Conservation (phyloP, 768 basidiomycete genomes). For the Lactifluus pinguis region DNA sequence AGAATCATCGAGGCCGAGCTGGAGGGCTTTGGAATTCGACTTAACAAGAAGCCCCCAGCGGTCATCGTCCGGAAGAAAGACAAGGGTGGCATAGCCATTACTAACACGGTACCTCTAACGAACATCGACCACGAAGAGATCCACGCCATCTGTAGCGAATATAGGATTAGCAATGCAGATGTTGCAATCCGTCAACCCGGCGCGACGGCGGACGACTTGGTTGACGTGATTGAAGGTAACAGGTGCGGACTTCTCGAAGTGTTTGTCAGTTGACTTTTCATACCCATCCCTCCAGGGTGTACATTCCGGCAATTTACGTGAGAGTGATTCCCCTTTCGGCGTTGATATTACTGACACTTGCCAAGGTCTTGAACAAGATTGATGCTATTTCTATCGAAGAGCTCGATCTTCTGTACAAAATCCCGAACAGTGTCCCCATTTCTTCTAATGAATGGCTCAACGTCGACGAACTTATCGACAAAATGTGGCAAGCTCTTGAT, state of each 20-base stretch:
- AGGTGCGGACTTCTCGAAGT: conserved; percentile 37
- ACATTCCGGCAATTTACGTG: conserved; percentile 88
- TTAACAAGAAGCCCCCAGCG: conserved; percentile 91
- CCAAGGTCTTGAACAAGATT: conserved; percentile 82
- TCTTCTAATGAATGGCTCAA: conserved; percentile 95
- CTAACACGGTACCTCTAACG: conserved; percentile 92
- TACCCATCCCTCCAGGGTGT: conserved; percentile 47
- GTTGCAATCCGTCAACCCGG: conserved; percentile 88
- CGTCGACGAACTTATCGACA: conserved; percentile 85
- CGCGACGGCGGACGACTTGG: conserved; percentile 90
- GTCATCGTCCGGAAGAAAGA: conserved; percentile 81
- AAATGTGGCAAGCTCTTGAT: conserved; percentile 90
- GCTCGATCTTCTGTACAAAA: conserved; percentile 90
- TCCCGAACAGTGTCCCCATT: conserved; percentile 91
- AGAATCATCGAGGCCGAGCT: conserved; percentile 84
- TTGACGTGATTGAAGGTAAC: conserved; percentile 96
- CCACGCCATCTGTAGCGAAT: conserved; percentile 90
- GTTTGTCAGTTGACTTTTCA: background rate
- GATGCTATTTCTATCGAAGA: conserved; percentile 99
- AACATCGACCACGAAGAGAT: conserved; percentile 96
- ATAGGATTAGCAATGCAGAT: conserved; percentile 81
- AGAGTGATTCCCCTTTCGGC: conserved; percentile 22
- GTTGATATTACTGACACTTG: conserved; percentile 7
- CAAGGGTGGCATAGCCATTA: conserved; percentile 89
- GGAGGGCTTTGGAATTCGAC: conserved; percentile 95